Percentiles rank a stretch among this genome's conserved stretches.
Evolutionary conservation across 306 rosid genomes (phyloP).

Genomic region (Luffa acutangula): DNA sequence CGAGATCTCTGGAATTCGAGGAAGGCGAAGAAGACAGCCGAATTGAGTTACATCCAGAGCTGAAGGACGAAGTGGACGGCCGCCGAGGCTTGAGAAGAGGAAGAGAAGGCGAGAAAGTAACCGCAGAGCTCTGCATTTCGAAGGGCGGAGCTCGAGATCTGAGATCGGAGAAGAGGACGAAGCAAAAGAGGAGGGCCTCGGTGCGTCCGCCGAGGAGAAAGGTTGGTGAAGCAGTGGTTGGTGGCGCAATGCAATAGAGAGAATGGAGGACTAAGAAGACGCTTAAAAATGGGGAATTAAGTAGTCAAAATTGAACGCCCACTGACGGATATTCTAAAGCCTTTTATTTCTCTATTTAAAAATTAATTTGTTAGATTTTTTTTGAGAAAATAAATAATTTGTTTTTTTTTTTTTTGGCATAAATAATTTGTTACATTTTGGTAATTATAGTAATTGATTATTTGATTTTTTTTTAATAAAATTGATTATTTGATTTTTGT

Average conservation of each 20-base stretch:
- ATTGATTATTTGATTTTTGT: too few species aligned
- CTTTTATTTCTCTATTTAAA: not conserved
- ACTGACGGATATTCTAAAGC: constrained; percentile 14
- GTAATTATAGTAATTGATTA: too few species aligned
- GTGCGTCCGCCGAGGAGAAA: constrained; percentile 27
- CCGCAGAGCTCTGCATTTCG: constrained; percentile 16
- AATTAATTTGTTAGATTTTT: not conserved
- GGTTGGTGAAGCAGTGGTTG: constrained; percentile 13
- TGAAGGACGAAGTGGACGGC: not conserved
- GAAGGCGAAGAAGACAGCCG: constrained; percentile 10
- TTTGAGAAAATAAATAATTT: too few species aligned
- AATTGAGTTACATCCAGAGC: not conserved
- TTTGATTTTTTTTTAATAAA: too few species aligned
- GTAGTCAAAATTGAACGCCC: not conserved
- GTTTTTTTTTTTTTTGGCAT: too few species aligned
- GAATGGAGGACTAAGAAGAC: not conserved
- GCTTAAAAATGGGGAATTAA: not conserved
- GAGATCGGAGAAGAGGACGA: not conserved
- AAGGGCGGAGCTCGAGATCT: constrained; percentile 6
- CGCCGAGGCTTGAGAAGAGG: constrained; percentile 12
- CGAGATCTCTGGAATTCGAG: constrained; percentile 15
- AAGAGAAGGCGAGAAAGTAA: not conserved
- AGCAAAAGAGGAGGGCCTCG: constrained; percentile 16
- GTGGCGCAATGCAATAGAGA: not conserved
- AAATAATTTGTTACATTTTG: too few species aligned